Conservation (phyloP, 805 yeast genomes). For the Wickerhamiella australiensis region DNA sequence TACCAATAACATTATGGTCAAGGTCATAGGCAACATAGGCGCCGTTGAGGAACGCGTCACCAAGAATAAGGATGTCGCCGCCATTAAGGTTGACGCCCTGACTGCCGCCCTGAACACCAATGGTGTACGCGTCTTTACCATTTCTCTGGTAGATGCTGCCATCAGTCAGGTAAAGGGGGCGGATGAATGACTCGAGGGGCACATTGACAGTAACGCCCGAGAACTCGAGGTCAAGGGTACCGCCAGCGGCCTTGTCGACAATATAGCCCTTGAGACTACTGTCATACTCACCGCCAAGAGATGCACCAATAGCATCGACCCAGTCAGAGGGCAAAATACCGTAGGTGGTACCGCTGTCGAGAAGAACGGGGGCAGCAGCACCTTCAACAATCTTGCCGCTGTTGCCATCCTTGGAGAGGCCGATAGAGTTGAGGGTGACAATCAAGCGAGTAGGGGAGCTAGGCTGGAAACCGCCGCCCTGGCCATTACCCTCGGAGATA, state of each 20-base stretch:
- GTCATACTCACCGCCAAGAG: slow-evolving; percentile 32
- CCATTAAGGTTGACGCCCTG: slow-evolving; percentile 1
- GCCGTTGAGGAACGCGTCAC: slow-evolving; percentile 51
- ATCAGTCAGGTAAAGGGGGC: slow-evolving; percentile 14
- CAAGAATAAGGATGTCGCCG: slow-evolving; percentile 34
- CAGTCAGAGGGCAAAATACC: slow-evolving; percentile 20
- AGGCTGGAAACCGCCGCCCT: background rate
- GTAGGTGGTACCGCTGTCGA: slow-evolving; percentile 20
- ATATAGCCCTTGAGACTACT: background rate
- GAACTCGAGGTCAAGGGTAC: background rate
- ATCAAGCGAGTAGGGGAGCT: background rate
- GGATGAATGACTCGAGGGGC: slow-evolving; percentile 18
- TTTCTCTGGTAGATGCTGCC: slow-evolving; percentile 15
- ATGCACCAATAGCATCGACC: slow-evolving; percentile 17
- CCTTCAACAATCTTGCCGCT: background rate
- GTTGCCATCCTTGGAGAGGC: slow-evolving; percentile 1
- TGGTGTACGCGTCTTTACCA: slow-evolving; percentile 15
- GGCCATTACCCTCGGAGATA: background rate
- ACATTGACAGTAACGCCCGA: slow-evolving; percentile 12
- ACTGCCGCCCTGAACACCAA: background rate
- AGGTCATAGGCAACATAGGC: slow-evolving; percentile 58
- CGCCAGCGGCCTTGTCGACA: slow-evolving; percentile 28
- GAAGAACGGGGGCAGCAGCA: slow-evolving; percentile 13
- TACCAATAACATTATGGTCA: slow-evolving; percentile 41
- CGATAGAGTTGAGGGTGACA: slow-evolving; percentile 5